Evolutionary conservation across 2,329 filamentous ascomycete genomes (phyloP), one percentile per base, ranked within the genome.

Genomic region (Bimuria novae-zelandiae): DNA sequence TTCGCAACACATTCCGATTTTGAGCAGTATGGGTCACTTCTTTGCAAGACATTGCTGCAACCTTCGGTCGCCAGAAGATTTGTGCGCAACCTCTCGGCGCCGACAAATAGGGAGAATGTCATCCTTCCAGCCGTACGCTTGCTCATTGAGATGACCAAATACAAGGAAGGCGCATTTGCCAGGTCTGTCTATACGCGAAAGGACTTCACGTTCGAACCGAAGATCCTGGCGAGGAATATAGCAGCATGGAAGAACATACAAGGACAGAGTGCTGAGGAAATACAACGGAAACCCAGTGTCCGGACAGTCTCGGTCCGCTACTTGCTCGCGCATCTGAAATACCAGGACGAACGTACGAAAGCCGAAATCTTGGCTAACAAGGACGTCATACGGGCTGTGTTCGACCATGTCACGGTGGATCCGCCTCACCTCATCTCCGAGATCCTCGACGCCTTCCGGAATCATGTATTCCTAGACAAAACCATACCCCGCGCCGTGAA

Each of bases 71-170:
- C 92, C 57, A 90, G 92, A 62, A 82, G 96, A 3, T 77, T 97
- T 21, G 86, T 90, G 27, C 86, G 87, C 54, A 91, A 90, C 54
- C 76, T 97, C 16, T 88, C 89, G 3, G 85, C 90, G 0, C 87
- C 89, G 21, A 92, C 91, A 72, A 82, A 85, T 42, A 96, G 95
- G 68, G 91, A 92, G 33, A 91, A 90, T 72, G 79, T 97, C 53
- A 92, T 97, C 55, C 94, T 91, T 2, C 93, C 94, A 0, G 92
- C 89, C 21, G 77, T 99, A 53, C 86, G 93, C 51, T 77, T 99
- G 46, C 81, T 99, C 54, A 89, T 88, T 46, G 93, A 99, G 75
- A 82, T 92, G n/a, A 84, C 90, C 14, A 86, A 82, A 49, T 89
- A 96, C 59, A 92, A 97, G 73, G 92, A 92, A 14, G 95, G 94